Conservation (phyloP, 345 rosid genomes). For the Camelina hispida region DNA sequence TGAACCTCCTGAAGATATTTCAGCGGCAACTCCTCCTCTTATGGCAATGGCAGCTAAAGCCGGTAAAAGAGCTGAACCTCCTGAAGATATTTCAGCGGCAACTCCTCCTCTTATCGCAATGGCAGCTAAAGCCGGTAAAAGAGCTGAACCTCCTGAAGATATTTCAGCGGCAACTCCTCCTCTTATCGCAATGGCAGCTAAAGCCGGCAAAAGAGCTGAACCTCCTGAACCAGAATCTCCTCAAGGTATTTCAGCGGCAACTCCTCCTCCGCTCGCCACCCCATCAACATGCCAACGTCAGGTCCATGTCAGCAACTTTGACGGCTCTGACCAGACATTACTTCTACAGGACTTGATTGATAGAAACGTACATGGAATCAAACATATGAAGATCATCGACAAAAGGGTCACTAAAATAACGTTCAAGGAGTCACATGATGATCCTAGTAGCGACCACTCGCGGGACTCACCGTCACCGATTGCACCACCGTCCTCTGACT, state of each 20-base stretch:
- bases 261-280: neutral
- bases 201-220: constrained; percentile 16
- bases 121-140: constrained; percentile 22
- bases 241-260: neutral
- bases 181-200: constrained; percentile 23
- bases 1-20: no score
- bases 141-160: neutral
- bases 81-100: neutral
- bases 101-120: neutral
- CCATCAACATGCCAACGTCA: constrained; percentile 9
- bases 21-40: neutral
- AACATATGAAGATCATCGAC: constrained; percentile 28
- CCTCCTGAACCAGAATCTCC: constrained; percentile 10
- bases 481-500: constrained; percentile 9
- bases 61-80: no score
- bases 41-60: no score
- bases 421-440: constrained; percentile 12
- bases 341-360: constrained; percentile 17
- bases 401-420: constrained; percentile 6
- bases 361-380: constrained; percentile 18
- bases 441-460: constrained; percentile 1
- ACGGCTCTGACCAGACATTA: constrained; percentile 14
- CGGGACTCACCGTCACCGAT: neutral
- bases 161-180: neutral
- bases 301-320: constrained; percentile 16